Evolutionary conservation across 768 basidiomycete genomes (phyloP).

Genomic region (Glaciozyma martinii): DNA sequence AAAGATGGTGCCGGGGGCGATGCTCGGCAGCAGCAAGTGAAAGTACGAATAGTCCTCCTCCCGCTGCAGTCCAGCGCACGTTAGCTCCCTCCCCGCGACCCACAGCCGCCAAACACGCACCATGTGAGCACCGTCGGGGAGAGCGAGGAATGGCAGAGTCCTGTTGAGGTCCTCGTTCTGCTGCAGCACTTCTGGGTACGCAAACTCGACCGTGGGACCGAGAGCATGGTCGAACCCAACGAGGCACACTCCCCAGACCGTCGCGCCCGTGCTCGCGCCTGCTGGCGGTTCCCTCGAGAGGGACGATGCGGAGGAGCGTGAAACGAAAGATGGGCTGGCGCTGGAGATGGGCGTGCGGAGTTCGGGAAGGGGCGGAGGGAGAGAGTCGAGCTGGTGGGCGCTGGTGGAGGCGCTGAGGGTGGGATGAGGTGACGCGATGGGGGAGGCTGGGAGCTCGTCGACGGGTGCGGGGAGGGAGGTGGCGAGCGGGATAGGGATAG

Average conservation of each 20-base stretch:
- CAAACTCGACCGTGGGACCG: slow-evolving; percentile 75
- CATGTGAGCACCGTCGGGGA: slow-evolving; percentile 94
- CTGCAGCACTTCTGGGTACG: slow-evolving; percentile 49
- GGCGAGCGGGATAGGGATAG: not conserved
- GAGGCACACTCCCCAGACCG: slow-evolving; percentile 16
- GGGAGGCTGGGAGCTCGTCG: not conserved
- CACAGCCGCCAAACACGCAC: slow-evolving; percentile 45
- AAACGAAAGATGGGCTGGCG: not conserved
- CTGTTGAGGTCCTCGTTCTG: slow-evolving; percentile 65
- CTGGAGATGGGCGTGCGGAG: not conserved
- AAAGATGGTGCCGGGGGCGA: slow-evolving; percentile 67
- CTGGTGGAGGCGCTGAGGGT: not conserved
- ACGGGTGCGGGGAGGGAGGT: not conserved
- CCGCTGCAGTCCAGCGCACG: slow-evolving; percentile 45
- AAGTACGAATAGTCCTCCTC: slow-evolving; percentile 92
- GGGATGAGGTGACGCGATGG: not conserved
- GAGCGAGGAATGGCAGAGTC: slow-evolving; percentile 85
- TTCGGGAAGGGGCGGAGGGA: not conserved
- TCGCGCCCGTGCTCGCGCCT: not conserved
- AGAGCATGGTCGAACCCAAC: slow-evolving; percentile 49
- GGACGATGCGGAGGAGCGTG: not conserved
- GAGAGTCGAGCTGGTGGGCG: not conserved
- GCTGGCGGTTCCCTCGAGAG: not conserved
- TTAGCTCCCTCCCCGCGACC: not conserved
- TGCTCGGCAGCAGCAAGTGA: slow-evolving; percentile 50